Evolutionary conservation across 768 basidiomycete genomes (phyloP), one percentile per base, ranked within the genome.

Genomic region (Boletus reticulatus): DNA sequence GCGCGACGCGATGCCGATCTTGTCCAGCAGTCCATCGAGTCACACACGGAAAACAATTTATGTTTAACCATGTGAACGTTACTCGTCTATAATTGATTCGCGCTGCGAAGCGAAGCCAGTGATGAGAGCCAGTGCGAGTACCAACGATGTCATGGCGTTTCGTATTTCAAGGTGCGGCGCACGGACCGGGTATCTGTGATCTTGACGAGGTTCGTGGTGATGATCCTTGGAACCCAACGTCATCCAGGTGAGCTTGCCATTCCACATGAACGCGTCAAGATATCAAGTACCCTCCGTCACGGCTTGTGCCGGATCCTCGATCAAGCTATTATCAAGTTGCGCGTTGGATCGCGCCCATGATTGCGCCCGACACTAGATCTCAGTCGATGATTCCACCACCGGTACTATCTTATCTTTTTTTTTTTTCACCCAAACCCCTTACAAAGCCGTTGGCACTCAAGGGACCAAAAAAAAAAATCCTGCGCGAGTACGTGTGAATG

Each of bases 221-320:
- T 22, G 22, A 83, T 80, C 4, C 84, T 83, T 74, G 66, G 29
- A 76, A 44, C 72, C 75, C 48, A 86, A 87, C 72, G 83, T 85
- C 62, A 56, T 86, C 43, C 76, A 76, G 58, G 83, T 81, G 82
- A 82, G 65, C 78, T 71, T 58, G 78, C 83, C 14, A 64, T 84
- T 16, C 83, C 84, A 17, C 67, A 73, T 85, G 70, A 80, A 60
- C 78, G 80, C 78, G 80, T 41, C 29, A 29, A 29, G 29, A 29
- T 29, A 29, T 29, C 27, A 29, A 29, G 34, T 10, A 78, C 83
- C 83, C 5, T 80, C 78, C 6, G 84, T 86, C 29, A 82, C 82
- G 0, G 80, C 79, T 14, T 80, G 80, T 27, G 53, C 61, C 5
- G 57, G 59, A 9, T 19, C 59, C 16, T 39, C 38, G 3, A 39